Conservation (phyloP, 2,329 filamentous ascomycete species). For the Aspergillus sp. region DNA sequence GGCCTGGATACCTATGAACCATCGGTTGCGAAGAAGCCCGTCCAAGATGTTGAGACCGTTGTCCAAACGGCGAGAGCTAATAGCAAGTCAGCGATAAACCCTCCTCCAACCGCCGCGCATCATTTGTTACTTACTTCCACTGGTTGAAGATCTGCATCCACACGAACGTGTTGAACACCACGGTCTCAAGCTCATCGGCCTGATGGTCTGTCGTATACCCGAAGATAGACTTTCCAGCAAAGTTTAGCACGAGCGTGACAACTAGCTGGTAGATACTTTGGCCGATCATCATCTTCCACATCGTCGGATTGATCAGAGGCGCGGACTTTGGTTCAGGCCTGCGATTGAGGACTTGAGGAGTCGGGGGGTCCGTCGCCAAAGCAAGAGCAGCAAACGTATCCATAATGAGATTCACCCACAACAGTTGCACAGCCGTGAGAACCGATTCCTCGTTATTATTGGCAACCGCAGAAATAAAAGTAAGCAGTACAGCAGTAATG, state of each 20-base stretch:
- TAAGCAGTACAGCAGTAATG: constrained; percentile 58
- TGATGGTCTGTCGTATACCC: constrained; percentile 15
- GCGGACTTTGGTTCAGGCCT: constrained; percentile 40
- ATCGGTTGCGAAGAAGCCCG: constrained; percentile 35
- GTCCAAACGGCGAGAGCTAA: constrained; percentile 34
- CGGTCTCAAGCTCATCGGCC: constrained; percentile 24
- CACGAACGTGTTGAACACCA: constrained; percentile 40
- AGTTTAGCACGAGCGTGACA: constrained; percentile 40
- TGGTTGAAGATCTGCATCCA: constrained; percentile 46
- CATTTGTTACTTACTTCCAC: constrained; percentile 28
- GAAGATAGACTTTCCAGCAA: constrained; percentile 32
- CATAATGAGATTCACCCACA: constrained; percentile 65
- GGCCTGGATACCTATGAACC: constrained; percentile 52
- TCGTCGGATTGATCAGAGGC: constrained; percentile 39
- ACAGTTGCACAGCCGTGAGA: constrained; percentile 57
- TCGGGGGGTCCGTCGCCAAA: constrained; percentile 56
- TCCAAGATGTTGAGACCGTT: constrained; percentile 40
- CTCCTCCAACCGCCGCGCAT: neutral
- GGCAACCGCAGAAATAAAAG: constrained; percentile 56
- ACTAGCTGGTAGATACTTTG: constrained; percentile 37
- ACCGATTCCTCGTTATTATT: constrained; percentile 49
- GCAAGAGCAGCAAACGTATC: constrained; percentile 60
- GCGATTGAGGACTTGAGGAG: constrained; percentile 49
- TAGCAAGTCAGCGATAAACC: neutral
- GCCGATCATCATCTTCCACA: constrained; percentile 42